phyloP scores from a whole-genome alignment of 495 filamentous ascomycete species.

The Neurospora sp. region DNA sequence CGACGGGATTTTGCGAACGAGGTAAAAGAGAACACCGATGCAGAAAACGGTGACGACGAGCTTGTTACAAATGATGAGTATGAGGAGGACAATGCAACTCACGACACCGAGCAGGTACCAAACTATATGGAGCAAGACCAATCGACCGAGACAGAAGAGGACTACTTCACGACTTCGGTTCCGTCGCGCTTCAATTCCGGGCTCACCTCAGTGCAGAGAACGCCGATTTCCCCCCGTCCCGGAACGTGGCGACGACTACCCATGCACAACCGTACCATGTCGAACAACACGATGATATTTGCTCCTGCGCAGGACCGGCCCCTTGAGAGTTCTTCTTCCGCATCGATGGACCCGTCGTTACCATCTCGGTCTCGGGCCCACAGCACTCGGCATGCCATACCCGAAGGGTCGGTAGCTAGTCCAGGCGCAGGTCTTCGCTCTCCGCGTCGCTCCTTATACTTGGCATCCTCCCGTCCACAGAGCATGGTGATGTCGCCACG shows the following conservation, averaged over 20 bases:
- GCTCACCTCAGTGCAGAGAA: conserved; percentile 10
- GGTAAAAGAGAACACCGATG: conserved; percentile 52
- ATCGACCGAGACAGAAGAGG: conserved; percentile 22
- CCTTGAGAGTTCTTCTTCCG: conserved; percentile 38
- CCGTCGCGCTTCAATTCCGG: conserved; percentile 20
- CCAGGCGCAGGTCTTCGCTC: conserved; percentile 32
- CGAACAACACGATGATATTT: conserved; percentile 71
- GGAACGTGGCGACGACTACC: conserved; percentile 23
- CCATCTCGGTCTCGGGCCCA: conserved; percentile 21
- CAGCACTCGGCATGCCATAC: conserved; percentile 24
- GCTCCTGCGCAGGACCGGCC: conserved; percentile 37
- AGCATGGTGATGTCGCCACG: conserved; percentile 44
- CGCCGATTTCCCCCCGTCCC: conserved; percentile 21
- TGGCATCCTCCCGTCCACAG: conserved; percentile 25
- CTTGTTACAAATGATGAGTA: conserved; percentile 67
- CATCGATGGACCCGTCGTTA: conserved; percentile 25
- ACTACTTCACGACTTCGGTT: conserved; percentile 38
- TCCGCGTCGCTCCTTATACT: conserved; percentile 35
- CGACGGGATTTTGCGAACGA: conserved; percentile 20
- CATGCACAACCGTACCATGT: conserved; percentile 53
- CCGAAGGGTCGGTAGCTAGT: conserved; percentile 28
- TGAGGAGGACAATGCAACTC: conserved; percentile 34
- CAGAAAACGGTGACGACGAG: conserved; percentile 82
- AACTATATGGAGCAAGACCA: background rate
- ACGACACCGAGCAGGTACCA: conserved; percentile 7